phyloP scores from a whole-genome alignment of 2,329 filamentous ascomycete genomes.

The Aureobasidium sp. region DNA sequence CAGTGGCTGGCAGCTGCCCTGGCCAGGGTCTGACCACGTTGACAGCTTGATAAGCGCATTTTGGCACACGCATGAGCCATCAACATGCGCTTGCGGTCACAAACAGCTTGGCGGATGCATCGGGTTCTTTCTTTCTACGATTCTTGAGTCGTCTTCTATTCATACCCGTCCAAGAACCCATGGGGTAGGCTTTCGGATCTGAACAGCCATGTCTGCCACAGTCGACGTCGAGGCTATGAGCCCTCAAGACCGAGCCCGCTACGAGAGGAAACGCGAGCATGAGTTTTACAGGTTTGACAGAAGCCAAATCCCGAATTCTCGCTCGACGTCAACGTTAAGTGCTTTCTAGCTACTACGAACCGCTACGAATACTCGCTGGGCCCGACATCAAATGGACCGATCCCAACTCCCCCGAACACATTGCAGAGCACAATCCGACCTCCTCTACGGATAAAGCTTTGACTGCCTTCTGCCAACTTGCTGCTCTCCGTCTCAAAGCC shows the following conservation, averaged over 20 bases:
- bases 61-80: slow-evolving; percentile 5
- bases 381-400: slow-evolving; percentile 12
- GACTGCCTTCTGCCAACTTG: slow-evolving; percentile 28
- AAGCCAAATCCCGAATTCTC: slow-evolving; percentile 19
- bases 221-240: slow-evolving; percentile 6
- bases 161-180: not conserved
- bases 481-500: slow-evolving; percentile 28
- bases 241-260: slow-evolving; percentile 5
- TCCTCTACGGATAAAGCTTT: slow-evolving; percentile 25
- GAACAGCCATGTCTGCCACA: not conserved
- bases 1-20: not conserved
- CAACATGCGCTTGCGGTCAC: slow-evolving; percentile 1
- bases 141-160: not conserved
- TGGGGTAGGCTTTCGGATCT: not conserved
- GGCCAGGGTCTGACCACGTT: slow-evolving; percentile 4
- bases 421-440: not conserved
- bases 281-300: slow-evolving; percentile 17
- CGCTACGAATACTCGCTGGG: slow-evolving; percentile 15
- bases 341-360: slow-evolving; percentile 19
- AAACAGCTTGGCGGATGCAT: slow-evolving; percentile 4
- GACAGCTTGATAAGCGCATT: slow-evolving; percentile 6
- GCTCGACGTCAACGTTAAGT: slow-evolving; percentile 18
- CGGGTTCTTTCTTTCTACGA: not conserved
- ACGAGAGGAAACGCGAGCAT: slow-evolving; percentile 15
- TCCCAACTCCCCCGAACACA: slow-evolving; percentile 8